Evolutionary conservation across 1,284 basidiomycete genomes (phyloP).

Genomic region (Moesziomyces sp.): DNA sequence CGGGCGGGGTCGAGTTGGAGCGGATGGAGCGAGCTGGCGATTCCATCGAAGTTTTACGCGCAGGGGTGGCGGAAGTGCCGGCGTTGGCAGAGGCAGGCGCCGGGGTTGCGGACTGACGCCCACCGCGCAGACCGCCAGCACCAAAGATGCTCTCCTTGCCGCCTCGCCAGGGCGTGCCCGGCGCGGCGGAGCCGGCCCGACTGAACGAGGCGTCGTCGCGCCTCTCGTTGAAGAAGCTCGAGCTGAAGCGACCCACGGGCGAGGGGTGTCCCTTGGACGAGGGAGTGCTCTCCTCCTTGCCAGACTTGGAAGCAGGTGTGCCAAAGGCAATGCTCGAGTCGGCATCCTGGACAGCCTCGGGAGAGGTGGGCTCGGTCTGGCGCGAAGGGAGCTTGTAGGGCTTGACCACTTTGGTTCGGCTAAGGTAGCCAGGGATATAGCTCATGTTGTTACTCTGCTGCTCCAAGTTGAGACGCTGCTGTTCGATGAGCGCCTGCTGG

Average conservation of each 20-base stretch:
- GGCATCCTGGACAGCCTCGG: constrained; percentile 39
- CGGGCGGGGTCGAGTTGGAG: constrained; percentile 38
- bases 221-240: constrained; percentile 55
- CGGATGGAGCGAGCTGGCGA: constrained; percentile 33
- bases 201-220: constrained; percentile 37
- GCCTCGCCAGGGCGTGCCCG: constrained; percentile 37
- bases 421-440: constrained; percentile 52
- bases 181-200: constrained; percentile 28
- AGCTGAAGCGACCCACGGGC: constrained; percentile 51
- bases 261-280: constrained; percentile 41
- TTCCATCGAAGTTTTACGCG: constrained; percentile 32
- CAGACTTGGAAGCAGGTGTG: constrained; percentile 49
- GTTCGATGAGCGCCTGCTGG: constrained; percentile 39
- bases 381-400: constrained; percentile 49
- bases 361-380: constrained; percentile 40
- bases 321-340: constrained; percentile 46
- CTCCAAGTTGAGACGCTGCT: constrained; percentile 36
- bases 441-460: constrained; percentile 49
- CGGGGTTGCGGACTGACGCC: constrained; percentile 36
- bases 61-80: constrained; percentile 20
- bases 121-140: constrained; percentile 54
- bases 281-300: constrained; percentile 39
- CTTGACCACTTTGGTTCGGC: constrained; percentile 44
- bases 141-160: constrained; percentile 61
- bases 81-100: constrained; percentile 18